phyloP scores from a whole-genome alignment of 192 early-diverging fungal species.

The Coemansia sp. region DNA sequence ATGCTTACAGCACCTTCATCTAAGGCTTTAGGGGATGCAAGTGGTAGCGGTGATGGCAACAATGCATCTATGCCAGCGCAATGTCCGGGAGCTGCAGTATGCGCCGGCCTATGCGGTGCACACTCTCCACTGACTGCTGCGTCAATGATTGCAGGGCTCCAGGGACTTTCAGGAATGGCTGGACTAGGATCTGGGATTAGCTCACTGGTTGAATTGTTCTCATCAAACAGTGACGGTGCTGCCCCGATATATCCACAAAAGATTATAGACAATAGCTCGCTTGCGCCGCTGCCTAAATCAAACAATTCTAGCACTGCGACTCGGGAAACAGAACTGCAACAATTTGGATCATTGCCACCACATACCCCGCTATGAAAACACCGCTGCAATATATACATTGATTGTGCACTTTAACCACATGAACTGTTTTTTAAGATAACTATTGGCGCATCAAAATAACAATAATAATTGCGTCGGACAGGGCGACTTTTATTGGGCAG shows the following conservation, averaged over 20 bases:
- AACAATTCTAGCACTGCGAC: neutral
- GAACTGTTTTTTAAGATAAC: too few relatives aligned
- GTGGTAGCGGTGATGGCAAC: neutral
- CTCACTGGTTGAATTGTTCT: slow-evolving; percentile 35
- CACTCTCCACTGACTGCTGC: slow-evolving; percentile 27
- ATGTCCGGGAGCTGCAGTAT: slow-evolving; percentile 18
- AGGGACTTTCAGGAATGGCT: slow-evolving; percentile 33
- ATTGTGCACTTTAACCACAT: neutral
- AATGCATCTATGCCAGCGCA: neutral
- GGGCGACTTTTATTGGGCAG: too few relatives aligned
- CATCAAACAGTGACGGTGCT: slow-evolving; percentile 18
- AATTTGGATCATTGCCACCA: slow-evolving; percentile 45
- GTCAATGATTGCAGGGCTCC: slow-evolving; percentile 19
- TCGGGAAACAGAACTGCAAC: slow-evolving; percentile 8
- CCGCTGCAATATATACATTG: neutral
- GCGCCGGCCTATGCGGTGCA: slow-evolving; percentile 27
- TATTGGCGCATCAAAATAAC: too few relatives aligned
- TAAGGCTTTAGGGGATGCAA: neutral
- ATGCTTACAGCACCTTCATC: slow-evolving; percentile 9
- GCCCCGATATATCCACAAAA: slow-evolving; percentile 42
- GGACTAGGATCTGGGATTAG: slow-evolving; percentile 31
- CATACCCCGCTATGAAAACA: slow-evolving; percentile 17
- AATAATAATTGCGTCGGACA: too few relatives aligned
- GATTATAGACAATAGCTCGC: slow-evolving; percentile 28
- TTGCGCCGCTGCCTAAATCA: slow-evolving; percentile 22